Base-by-base conservation (phyloP, 1,139 yeast genomes). In the Sugiyamaella grinbergsii region DNA sequence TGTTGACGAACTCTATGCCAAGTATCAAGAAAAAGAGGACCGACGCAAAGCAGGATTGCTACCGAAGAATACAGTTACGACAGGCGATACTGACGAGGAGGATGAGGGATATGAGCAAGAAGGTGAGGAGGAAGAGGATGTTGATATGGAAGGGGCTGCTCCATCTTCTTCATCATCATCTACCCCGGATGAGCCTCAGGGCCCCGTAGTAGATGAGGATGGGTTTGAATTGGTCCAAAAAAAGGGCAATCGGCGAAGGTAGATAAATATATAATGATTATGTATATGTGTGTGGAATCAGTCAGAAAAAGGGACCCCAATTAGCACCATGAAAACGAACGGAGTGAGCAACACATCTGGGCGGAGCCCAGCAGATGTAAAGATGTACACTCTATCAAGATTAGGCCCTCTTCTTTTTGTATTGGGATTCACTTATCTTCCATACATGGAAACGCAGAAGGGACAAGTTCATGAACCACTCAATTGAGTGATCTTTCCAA, bases 191-290 rank as follows among this genome's bases (percentile, higher is more conserved):
- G 71, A 71, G 22, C 80, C 51, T 6, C 24, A 76, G 20, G 71
- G 65, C 13, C 96, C 96, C 6, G 66, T 86, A 10, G 76, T 91
- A 10, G 97, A 91, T 66, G 98, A 91, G 28, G 97, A 91, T 65
- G 98, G 98, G 1, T 91, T 91, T 64, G 93, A 90, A 61, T 70
- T 90, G 55, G 97, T 91, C 7, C 89, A 83, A 62, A 82, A 78
- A 62, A 56, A 57, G 23, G 56, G 62, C 23, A 55, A 52, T 16
- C 33, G 52, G 26, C 26, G 42, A 39, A 28, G 45, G 33, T 33
- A 34, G 19, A 23, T 24, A 7, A 36, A 36, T 36, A 36, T 26
- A 36, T 13, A 18, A 11, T 23, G 40, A 10, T 20, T 23, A 22
- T 22, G 5, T 20, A 36, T 19, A 36, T n/a, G n/a, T n/a, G n/a